These are phyloP conservation scores for Leucoagaricus sp. DNA, from an alignment of 1,284 basidiomycete genomes.

Conservation along the genomic window DNA sequence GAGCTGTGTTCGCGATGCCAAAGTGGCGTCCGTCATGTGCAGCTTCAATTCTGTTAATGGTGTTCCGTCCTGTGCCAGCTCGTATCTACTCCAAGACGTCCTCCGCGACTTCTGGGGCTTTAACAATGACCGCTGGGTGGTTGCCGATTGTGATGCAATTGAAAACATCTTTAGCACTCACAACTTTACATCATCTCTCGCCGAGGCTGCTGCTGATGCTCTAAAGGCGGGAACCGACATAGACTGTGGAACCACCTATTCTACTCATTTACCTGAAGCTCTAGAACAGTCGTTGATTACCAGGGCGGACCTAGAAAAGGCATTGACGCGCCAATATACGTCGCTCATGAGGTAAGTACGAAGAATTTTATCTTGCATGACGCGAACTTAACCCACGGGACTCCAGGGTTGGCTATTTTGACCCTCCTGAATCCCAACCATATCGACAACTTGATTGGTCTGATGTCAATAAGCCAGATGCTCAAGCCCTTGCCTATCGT, in stretches of 20 bases:
- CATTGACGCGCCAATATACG: slow-evolving; percentile 48
- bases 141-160: slow-evolving; percentile 43
- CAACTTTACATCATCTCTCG: slow-evolving; percentile 43
- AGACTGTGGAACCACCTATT: slow-evolving; percentile 54
- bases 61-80: slow-evolving; percentile 53
- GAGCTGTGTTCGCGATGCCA: slow-evolving; percentile 57
- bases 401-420: slow-evolving; percentile 56
- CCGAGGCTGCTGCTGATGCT: slow-evolving; percentile 49
- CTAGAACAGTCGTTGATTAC: slow-evolving; percentile 48
- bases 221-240: slow-evolving; percentile 56
- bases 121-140: slow-evolving; percentile 49
- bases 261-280: slow-evolving; percentile 44
- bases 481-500: slow-evolving; percentile 49
- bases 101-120: slow-evolving; percentile 55
- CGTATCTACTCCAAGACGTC: slow-evolving; percentile 51
- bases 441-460: slow-evolving; percentile 50
- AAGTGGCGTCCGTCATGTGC: slow-evolving; percentile 60
- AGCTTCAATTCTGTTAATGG: slow-evolving; percentile 65
- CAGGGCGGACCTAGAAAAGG: slow-evolving; percentile 41
- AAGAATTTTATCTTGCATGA: not conserved
- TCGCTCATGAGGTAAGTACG: slow-evolving; percentile 49
- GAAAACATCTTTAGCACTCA: slow-evolving; percentile 52
- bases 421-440: slow-evolving; percentile 49
- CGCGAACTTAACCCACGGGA: not conserved
- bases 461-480: slow-evolving; percentile 47